Evolutionary conservation across 371 early-diverging fungal genomes (phyloP).

Genomic region (Mucor irregularis): DNA sequence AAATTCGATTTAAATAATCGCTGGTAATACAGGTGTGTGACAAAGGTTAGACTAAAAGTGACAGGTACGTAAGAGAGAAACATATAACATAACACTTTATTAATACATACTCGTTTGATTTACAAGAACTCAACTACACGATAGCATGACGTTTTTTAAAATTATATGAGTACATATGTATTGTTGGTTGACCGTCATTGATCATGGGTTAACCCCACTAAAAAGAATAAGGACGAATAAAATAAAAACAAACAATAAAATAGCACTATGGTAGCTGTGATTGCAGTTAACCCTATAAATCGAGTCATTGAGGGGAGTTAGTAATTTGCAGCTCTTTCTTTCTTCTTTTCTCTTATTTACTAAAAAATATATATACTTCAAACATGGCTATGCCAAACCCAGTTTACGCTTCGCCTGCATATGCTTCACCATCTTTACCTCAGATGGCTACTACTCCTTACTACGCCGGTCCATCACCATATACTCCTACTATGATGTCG

Average conservation of each 20-base stretch:
- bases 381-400: slow-evolving; percentile 15
- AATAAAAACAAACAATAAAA: background rate
- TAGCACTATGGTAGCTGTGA: background rate
- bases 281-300: background rate
- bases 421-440: slow-evolving; percentile 17
- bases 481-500: slow-evolving; percentile 9
- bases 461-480: slow-evolving; percentile 14
- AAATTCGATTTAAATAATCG: too few relatives aligned
- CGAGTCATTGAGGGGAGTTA: background rate
- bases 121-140: background rate
- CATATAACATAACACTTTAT: too few relatives aligned
- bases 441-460: slow-evolving; percentile 8
- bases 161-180: background rate
- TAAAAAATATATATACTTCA: background rate
- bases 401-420: slow-evolving; percentile 5
- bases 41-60: too few relatives aligned
- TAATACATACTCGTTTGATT: too few relatives aligned
- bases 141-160: background rate
- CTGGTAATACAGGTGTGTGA: too few relatives aligned
- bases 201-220: background rate
- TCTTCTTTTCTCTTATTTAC: background rate
- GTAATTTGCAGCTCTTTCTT: background rate
- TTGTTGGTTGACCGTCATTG: background rate
- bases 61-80: too few relatives aligned
- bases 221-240: background rate